phyloP scores from a whole-genome alignment of 805 yeast species.

The Limtongia smithiae region DNA sequence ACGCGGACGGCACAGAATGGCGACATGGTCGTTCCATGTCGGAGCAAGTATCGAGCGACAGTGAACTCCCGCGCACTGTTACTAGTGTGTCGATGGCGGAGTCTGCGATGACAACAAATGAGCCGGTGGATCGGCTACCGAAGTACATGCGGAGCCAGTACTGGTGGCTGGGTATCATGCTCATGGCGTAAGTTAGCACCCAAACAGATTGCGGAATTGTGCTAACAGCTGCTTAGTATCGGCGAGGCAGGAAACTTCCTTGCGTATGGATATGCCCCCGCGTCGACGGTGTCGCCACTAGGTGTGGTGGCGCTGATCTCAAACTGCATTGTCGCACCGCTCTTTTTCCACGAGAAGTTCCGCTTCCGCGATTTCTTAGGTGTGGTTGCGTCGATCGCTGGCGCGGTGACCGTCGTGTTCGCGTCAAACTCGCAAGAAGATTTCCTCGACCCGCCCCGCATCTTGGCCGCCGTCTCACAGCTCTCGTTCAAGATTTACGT shows the following conservation, averaged over 20 bases:
- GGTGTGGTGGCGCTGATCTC: constrained; percentile 50
- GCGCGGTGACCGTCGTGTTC: constrained; percentile 44
- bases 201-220: background rate
- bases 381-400: constrained; percentile 42
- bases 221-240: constrained; percentile 13
- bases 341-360: constrained; percentile 44
- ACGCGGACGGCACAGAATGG: constrained; percentile 1
- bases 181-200: constrained; percentile 39
- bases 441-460: constrained; percentile 29
- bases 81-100: constrained; percentile 8
- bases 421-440: constrained; percentile 36
- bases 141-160: constrained; percentile 20
- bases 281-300: constrained; percentile 47
- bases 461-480: constrained; percentile 34
- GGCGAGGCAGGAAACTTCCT: constrained; percentile 50
- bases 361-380: constrained; percentile 41
- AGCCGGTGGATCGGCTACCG: constrained; percentile 12
- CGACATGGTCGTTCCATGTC: no score
- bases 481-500: constrained; percentile 34
- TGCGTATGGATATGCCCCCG: constrained; percentile 50
- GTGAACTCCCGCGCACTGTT: background rate
- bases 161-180: constrained; percentile 45
- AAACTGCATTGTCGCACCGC: constrained; percentile 48
- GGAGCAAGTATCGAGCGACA: no score
- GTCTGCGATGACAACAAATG: background rate